Evolutionary conservation across 371 early-diverging fungal genomes (phyloP).

Genomic region (Smittium mucronatum): DNA sequence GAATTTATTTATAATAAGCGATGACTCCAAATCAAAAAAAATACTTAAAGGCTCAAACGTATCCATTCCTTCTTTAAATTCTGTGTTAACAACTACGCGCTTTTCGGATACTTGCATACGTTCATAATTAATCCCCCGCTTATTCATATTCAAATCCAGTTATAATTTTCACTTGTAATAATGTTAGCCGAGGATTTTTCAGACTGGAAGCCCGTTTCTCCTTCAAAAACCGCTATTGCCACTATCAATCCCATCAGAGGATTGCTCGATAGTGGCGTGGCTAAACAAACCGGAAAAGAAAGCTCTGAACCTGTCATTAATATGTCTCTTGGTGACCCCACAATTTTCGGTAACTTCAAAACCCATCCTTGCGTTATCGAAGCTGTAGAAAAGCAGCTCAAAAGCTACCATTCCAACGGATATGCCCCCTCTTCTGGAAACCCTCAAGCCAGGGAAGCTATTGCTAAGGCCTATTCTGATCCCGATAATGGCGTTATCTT

Average conservation of each 20-base stretch:
- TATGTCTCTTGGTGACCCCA: constrained; percentile 81
- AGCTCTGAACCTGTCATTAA: constrained; percentile 57
- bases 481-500: constrained; percentile 34
- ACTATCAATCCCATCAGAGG: constrained; percentile 83
- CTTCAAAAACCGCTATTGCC: constrained; percentile 44
- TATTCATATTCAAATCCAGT: too few relatives aligned
- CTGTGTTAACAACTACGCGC: too few relatives aligned
- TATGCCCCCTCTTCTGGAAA: constrained; percentile 77
- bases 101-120: too few relatives aligned
- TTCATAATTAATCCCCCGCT: too few relatives aligned
- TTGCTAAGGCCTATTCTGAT: constrained; percentile 50
- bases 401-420: constrained; percentile 62
- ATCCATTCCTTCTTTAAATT: too few relatives aligned
- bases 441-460: constrained; percentile 51
- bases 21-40: too few relatives aligned
- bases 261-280: constrained; percentile 40
- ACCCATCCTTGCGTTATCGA: constrained; percentile 51
- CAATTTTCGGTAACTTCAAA: constrained; percentile 83
- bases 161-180: too few relatives aligned
- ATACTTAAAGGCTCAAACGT: too few relatives aligned
- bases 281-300: constrained; percentile 37
- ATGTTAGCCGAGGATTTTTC: too few relatives aligned
- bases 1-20: too few relatives aligned
- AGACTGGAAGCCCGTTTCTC: constrained; percentile 23
- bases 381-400: constrained; percentile 49